Evolutionary conservation across 208 protist species (phyloP).

Genomic region (Endotrypanum monterogeii): DNA sequence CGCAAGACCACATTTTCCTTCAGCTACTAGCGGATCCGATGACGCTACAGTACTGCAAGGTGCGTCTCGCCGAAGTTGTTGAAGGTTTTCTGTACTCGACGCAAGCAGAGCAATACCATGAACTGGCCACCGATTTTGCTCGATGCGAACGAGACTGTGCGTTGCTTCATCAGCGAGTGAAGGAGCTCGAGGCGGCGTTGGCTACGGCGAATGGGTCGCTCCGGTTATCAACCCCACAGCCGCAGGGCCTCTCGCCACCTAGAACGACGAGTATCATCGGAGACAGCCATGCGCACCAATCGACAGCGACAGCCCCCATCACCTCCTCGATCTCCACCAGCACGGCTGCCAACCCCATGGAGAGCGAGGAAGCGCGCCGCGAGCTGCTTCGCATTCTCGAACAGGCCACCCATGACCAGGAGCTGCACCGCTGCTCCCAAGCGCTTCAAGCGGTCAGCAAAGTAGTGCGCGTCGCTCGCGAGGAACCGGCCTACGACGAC

Average conservation of each 20-base stretch:
- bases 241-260: background rate
- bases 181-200: slow-evolving; percentile 35
- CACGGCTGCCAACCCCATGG: slow-evolving; percentile 45
- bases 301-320: background rate
- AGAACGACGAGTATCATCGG: background rate
- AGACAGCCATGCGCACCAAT: background rate
- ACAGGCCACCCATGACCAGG: slow-evolving; percentile 64
- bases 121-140: slow-evolving; percentile 67
- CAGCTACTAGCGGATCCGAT: slow-evolving; percentile 72
- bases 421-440: slow-evolving; percentile 67
- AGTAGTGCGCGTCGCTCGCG: slow-evolving; percentile 37
- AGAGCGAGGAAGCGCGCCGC: slow-evolving; percentile 43
- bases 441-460: slow-evolving; percentile 51
- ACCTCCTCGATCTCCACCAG: slow-evolving; percentile 3
- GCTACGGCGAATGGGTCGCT: background rate
- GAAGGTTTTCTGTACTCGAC: slow-evolving; percentile 79
- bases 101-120: slow-evolving; percentile 78
- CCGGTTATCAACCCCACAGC: slow-evolving; percentile 4
- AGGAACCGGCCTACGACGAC: slow-evolving; percentile 17
- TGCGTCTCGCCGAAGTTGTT: slow-evolving; percentile 78
- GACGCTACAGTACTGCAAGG: slow-evolving; percentile 71
- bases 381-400: slow-evolving; percentile 73
- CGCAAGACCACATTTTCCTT: slow-evolving; percentile 73
- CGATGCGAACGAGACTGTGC: slow-evolving; percentile 48
- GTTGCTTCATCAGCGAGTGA: slow-evolving; percentile 35